Evolutionary conservation across 75 land plant species (phyloP), one percentile per base, ranked within the genome.

Genomic region (Cupressus sempervirens): DNA sequence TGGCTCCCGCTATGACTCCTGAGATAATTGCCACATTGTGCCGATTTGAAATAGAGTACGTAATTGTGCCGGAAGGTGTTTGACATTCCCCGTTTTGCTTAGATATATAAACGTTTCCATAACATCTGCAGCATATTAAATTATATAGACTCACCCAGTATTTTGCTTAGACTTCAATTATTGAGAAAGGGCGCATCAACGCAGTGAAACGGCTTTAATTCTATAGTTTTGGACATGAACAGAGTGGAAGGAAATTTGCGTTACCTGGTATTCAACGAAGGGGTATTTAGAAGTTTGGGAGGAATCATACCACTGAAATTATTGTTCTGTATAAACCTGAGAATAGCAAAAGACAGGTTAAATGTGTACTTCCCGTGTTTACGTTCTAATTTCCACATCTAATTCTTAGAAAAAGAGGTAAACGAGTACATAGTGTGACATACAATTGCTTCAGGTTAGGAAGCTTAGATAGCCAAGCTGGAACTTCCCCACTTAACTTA

Each of bases 301-400:
- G 80, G 48, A 77, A 77, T 41, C 43, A 23, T 30, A 26, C 80
- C 80, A 43, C 48, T 77, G 48, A 77, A 77, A 77, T 77, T 77
- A 7, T 77, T 77, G 41, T 77, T 77, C 48, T 77, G n/a, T 77
- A 77, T 26, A 77, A 43, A 41, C 6, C 48, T 77, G 80, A 9
- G 13, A 77, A 0, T 7, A 18, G 20, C 12, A 8, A 0, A 43
- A 29, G 20, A 29, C 3, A 41, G 1, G 43, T 41, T 41, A 1
- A 41, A 41, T 41, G 3, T 2, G 0, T 54, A 54, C 0, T 15
- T 54, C 0, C 9, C 29, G 11, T 20, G n/a, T 29, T 68, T 0
- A 7, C n/a, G 7, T 68, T 14, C n/a, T 68, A n/a, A 5, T 23
- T 26, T 5, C n/a, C 1, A 38, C 7, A 38, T 18, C 0, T n/a